A percentile compares a stretch with the other conserved stretches of the same genome.
These are phyloP conservation scores for Lyophyllum decastes DNA, from an alignment of 768 basidiomycete species.

Conservation along the genomic window DNA sequence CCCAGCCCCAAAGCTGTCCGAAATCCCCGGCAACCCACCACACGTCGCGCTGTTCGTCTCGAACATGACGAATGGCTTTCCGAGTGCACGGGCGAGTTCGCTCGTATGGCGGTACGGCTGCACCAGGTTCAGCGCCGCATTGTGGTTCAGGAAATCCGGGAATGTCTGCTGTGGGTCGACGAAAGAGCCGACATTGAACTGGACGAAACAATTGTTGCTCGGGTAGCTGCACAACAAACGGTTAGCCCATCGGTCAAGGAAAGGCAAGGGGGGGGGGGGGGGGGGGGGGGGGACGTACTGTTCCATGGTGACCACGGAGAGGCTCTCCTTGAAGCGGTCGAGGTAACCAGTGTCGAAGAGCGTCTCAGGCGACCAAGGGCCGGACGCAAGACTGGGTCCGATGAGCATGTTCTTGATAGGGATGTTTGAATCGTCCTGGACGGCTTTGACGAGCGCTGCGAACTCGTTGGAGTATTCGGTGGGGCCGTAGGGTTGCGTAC, in stretches of 20 bases:
- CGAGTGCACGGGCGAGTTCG: conserved; percentile 39
- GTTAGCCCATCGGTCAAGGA: not conserved
- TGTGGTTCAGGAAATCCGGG: conserved; percentile 60
- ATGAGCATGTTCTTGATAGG: conserved; percentile 47
- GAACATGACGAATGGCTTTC: conserved; percentile 63
- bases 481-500: conserved; percentile 26
- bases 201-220: conserved; percentile 60
- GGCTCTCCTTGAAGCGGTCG: conserved; percentile 37
- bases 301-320: conserved; percentile 55
- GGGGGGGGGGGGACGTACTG: conserved; percentile 37
- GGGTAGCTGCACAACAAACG: conserved; percentile 41
- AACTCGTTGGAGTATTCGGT: conserved; percentile 54
- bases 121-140: conserved; percentile 49
- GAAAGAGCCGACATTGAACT: conserved; percentile 40
- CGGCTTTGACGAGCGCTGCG: conserved; percentile 38
- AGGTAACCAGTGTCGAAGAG: conserved; percentile 56
- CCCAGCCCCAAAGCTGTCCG: conserved; percentile 62
- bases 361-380: conserved; percentile 46
- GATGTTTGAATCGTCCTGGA: conserved; percentile 35
- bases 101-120: conserved; percentile 51
- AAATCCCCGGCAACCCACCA: conserved; percentile 67
- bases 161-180: conserved; percentile 50
- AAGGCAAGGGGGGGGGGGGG: no score
- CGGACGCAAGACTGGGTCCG: conserved; percentile 64
- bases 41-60: conserved; percentile 73